These are phyloP conservation scores for Tylopilus cervinicoccineus DNA, from an alignment of 768 basidiomycete genomes.

Conservation along the genomic window DNA sequence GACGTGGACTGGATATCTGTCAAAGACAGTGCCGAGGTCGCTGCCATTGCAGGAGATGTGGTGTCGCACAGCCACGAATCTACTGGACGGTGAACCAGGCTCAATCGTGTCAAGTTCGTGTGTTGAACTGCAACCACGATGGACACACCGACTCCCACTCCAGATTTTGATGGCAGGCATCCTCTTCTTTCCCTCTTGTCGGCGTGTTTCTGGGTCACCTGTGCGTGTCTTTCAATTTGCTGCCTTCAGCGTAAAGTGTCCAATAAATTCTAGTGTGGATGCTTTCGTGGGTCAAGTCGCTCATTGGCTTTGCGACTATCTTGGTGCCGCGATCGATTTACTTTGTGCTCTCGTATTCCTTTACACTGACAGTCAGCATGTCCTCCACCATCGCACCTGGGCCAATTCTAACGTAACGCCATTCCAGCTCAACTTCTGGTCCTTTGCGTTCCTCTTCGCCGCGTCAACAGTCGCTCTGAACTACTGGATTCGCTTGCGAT, in stretches of 20 bases:
- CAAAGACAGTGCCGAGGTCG: slow-evolving; percentile 28
- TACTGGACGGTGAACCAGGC: slow-evolving; percentile 11
- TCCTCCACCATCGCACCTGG: neutral
- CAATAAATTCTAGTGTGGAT: slow-evolving; percentile 60
- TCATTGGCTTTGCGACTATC: slow-evolving; percentile 80
- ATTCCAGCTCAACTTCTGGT: slow-evolving; percentile 83
- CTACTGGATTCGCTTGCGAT: slow-evolving; percentile 82
- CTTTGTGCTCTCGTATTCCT: slow-evolving; percentile 76
- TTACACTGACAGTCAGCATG: slow-evolving; percentile 74
- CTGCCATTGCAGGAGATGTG: slow-evolving; percentile 22
- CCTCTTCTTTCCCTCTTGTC: slow-evolving; percentile 74
- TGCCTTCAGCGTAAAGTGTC: neutral
- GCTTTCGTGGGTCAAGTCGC: slow-evolving; percentile 68
- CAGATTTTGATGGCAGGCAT: slow-evolving; percentile 44
- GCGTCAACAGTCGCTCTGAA: slow-evolving; percentile 65
- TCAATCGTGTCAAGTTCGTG: slow-evolving; percentile 3
- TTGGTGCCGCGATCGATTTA: slow-evolving; percentile 78
- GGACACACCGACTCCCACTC: slow-evolving; percentile 18
- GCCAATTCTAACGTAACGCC: slow-evolving; percentile 1
- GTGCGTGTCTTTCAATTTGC: slow-evolving; percentile 43
- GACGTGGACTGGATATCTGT: slow-evolving; percentile 34
- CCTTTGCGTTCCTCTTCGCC: slow-evolving; percentile 74
- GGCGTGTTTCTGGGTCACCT: slow-evolving; percentile 79
- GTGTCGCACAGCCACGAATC: slow-evolving; percentile 29
- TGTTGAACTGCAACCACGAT: slow-evolving; percentile 20